Base-by-base conservation (phyloP, 805 yeast genomes). In the Barnettozyma botsteinii region DNA sequence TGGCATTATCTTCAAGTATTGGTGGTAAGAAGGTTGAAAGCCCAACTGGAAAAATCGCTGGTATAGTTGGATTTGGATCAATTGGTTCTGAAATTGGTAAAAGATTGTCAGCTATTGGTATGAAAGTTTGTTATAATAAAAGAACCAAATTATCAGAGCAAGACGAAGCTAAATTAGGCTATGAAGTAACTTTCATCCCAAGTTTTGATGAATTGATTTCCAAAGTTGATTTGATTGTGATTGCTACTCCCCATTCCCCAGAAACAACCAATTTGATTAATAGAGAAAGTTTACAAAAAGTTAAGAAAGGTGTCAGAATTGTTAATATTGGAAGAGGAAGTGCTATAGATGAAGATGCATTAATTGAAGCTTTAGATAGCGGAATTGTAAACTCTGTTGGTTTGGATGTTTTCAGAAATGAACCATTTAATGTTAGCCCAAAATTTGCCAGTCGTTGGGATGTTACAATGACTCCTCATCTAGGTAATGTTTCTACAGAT, bases 271-370 rank as follows among this genome's bases (percentile, higher is more conserved):
- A 79, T 50, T 55, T 82, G 45, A 61, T 84, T 45, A 73, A 80
- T 52, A 57, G 54, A 25, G 52, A 65, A 1, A 56, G 78, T 1
- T 65, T 85, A 21, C 57, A 60, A 7, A 51, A 62, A 34, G 64
- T 81, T 41, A 67, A 71, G 29, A 62, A 65, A 31, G 81, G 84
- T 1, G 69, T 80, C 7, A 66, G 85, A 39, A 63, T 85, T 20
- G 77, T 85, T 35, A 85, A 85, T 53, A 79, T 85, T 35, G 94
- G 94, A 2, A 66, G 95, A 45, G 95, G 94, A 2, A 50, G 71
- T 5, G 72, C 82, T 25, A 69, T 85, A 42, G 77, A 83, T 49
- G 87, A 80, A 49, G 67, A 72, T n/a, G 88, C 76, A 3, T 59
- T 84, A 33, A 64, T 82, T 12, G 67, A 63, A 6, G 89, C 80